A percentile compares a stretch with the other conserved stretches of the same genome.
Evolutionary conservation across 306 rosid genomes (phyloP).

Genomic region (Fragaria ananassa): DNA sequence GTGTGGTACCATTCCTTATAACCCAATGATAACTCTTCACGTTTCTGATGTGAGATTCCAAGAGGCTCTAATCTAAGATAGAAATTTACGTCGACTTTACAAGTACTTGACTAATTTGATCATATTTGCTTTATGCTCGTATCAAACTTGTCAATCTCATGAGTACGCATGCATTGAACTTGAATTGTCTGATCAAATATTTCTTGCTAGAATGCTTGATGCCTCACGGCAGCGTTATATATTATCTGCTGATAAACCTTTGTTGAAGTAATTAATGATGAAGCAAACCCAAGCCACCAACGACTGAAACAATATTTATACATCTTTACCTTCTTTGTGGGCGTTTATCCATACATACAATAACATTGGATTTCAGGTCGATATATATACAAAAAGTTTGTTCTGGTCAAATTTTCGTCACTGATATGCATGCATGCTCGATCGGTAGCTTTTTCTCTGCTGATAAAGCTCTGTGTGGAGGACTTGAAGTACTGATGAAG

Average conservation of each 20-base stretch:
- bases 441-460: neutral
- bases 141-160: neutral
- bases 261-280: neutral
- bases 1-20: too few relatives aligned
- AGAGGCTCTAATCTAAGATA: too few relatives aligned
- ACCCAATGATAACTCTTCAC: too few relatives aligned
- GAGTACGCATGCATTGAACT: neutral
- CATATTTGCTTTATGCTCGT: neutral
- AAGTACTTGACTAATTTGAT: neutral
- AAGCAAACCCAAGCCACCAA: neutral
- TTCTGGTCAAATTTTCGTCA: neutral
- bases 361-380: too few relatives aligned
- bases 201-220: neutral
- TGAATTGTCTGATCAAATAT: neutral
- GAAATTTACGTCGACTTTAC: neutral
- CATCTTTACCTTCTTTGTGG: too few relatives aligned
- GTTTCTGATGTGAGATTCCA: too few relatives aligned
- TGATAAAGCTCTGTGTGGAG: neutral
- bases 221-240: neutral
- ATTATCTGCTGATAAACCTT: neutral
- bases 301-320: neutral
- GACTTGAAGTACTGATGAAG: neutral
- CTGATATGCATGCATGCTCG: neutral
- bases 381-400: neutral
- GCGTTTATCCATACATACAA: too few relatives aligned